Percentiles rank a stretch among this genome's conserved stretches.
Evolutionary conservation across 441 rosid genomes (phyloP).

Genomic region (Arabidopsis hybrid): DNA sequence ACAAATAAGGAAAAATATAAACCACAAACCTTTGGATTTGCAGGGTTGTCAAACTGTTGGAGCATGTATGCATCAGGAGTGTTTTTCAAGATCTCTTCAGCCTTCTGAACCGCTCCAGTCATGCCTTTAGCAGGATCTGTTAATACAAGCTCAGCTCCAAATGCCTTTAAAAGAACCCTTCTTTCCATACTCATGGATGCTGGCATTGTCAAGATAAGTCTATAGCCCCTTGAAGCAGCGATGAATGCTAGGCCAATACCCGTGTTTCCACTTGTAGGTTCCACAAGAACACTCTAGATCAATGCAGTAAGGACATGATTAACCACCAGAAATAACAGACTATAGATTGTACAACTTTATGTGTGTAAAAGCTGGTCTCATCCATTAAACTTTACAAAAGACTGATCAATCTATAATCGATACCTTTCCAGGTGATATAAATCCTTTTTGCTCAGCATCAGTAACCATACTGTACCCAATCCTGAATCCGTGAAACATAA

Average conservation of each 20-base stretch:
- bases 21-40: constrained; percentile 84
- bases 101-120: constrained; percentile 94
- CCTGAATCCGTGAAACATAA: constrained; percentile 54
- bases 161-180: constrained; percentile 93
- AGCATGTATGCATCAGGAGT: constrained; percentile 87
- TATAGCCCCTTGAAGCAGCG: constrained; percentile 92
- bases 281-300: constrained; percentile 79
- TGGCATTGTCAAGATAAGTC: constrained; percentile 92
- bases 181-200: constrained; percentile 98
- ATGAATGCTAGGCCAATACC: constrained; percentile 97
- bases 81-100: constrained; percentile 82
- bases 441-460: constrained; percentile 90
- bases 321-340: background rate
- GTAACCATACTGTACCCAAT: constrained; percentile 91
- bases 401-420: constrained; percentile 10
- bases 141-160: constrained; percentile 94
- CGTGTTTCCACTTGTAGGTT: constrained; percentile 97
- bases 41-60: constrained; percentile 96
- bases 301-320: background rate
- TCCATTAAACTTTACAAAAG: background rate
- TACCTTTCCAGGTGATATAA: constrained; percentile 92
- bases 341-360: background rate
- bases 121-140: constrained; percentile 94
- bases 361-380: background rate
- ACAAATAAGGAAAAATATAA: background rate